Conservation (phyloP, 495 filamentous ascomycete species). For the Darksidea phi region DNA sequence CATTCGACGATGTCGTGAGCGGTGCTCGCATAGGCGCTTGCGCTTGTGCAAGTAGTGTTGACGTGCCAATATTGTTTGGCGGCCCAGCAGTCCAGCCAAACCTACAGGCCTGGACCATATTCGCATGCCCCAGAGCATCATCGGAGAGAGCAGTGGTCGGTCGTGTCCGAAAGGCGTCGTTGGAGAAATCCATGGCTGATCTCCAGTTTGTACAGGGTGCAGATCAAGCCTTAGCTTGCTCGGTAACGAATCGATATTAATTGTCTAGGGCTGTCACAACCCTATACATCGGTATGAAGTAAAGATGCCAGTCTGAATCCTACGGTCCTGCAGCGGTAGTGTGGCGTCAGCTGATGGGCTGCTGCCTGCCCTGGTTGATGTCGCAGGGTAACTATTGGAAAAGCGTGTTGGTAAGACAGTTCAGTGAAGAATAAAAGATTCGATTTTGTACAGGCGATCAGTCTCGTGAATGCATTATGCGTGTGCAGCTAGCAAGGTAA, state of each 20-base stretch:
- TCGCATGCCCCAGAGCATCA: conserved; percentile 23
- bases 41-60: neutral
- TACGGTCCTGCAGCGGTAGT: too few species aligned
- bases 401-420: conserved; percentile 4
- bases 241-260: too few species aligned
- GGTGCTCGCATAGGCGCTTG: neutral
- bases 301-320: too few species aligned
- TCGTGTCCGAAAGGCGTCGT: neutral
- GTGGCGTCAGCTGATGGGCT: conserved; percentile 21
- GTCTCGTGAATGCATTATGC: neutral
- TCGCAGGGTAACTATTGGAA: neutral
- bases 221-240: too few species aligned
- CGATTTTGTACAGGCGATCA: neutral
- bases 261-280: too few species aligned
- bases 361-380: conserved; percentile 5
- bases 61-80: neutral
- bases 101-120: conserved; percentile 15
- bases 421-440: neutral
- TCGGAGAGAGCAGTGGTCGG: conserved; percentile 3
- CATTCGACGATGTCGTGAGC: neutral
- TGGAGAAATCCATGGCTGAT: conserved; percentile 24
- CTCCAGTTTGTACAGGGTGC: neutral
- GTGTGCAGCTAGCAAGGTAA: neutral
- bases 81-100: conserved; percentile 28
- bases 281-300: too few species aligned